Evolutionary conservation across 352 stramenopile genomes (phyloP).

Genomic region (Pythium dissotocum): DNA sequence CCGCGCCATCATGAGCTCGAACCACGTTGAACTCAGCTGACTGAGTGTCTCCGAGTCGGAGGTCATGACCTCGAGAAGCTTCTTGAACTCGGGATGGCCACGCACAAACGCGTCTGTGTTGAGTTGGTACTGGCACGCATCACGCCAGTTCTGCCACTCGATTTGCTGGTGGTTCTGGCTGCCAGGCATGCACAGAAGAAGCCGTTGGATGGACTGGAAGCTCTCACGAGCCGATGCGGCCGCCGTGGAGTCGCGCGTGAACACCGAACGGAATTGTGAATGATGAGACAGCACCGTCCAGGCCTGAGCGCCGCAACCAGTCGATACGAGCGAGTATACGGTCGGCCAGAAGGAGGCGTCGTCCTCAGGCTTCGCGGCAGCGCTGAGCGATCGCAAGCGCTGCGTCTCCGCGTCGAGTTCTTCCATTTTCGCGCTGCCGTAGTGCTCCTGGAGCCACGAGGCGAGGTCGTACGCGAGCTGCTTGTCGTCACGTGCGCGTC

Average conservation of each 20-base stretch:
- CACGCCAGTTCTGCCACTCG: slow-evolving; percentile 68
- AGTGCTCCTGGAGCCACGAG: slow-evolving; percentile 77
- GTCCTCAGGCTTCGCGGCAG: slow-evolving; percentile 35
- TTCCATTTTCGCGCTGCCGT: slow-evolving; percentile 54
- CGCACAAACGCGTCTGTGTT: slow-evolving; percentile 58
- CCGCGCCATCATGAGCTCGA: slow-evolving; percentile 80
- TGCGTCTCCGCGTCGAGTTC: slow-evolving; percentile 48
- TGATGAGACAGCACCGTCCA: slow-evolving; percentile 65
- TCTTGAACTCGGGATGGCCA: slow-evolving; percentile 45
- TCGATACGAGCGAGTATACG: slow-evolving; percentile 54
- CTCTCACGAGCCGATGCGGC: slow-evolving; percentile 42
- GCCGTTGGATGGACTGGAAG: slow-evolving; percentile 60
- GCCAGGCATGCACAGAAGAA: slow-evolving; percentile 73
- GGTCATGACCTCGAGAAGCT: slow-evolving; percentile 55
- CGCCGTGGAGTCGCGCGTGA: slow-evolving; percentile 43
- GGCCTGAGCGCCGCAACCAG: slow-evolving; percentile 46
- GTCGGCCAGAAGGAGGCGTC: slow-evolving; percentile 68
- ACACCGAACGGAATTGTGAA: slow-evolving; percentile 54
- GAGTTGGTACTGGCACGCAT: slow-evolving; percentile 59
- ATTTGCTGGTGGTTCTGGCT: slow-evolving; percentile 19
- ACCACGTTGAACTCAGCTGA: slow-evolving; percentile 54
- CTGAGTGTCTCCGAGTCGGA: slow-evolving; percentile 51
- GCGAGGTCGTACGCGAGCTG: slow-evolving; percentile 71
- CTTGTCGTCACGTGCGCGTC: slow-evolving; percentile 50
- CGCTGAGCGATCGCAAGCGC: slow-evolving; percentile 35